phyloP scores from a whole-genome alignment of 345 rosid genomes.

The Acer saccharum region DNA sequence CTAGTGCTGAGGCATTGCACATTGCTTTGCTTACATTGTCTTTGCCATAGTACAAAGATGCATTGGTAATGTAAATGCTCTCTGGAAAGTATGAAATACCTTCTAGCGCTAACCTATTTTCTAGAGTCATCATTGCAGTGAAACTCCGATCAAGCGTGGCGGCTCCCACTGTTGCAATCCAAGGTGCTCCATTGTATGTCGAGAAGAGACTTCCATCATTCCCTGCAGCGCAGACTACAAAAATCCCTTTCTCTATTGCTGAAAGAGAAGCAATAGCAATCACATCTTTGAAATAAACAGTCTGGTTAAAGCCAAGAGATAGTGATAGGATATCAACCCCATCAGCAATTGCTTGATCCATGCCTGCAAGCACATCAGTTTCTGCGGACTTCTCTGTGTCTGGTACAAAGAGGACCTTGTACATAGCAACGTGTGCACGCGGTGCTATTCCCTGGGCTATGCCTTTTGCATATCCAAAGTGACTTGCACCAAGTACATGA shows the following conservation, averaged over 20 bases:
- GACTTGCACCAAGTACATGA: constrained; percentile 23
- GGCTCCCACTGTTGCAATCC: constrained; percentile 51
- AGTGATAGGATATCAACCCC: constrained; percentile 63
- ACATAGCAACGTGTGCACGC: constrained; percentile 40
- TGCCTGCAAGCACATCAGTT: constrained; percentile 62
- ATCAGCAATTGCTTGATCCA: constrained; percentile 74
- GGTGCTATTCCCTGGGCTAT: constrained; percentile 46
- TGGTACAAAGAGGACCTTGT: constrained; percentile 28
- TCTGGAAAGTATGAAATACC: constrained; percentile 40
- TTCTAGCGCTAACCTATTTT: constrained; percentile 17
- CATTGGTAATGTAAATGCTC: constrained; percentile 24
- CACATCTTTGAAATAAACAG: constrained; percentile 34
- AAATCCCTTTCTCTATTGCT: constrained; percentile 49
- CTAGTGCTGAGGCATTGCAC: constrained; percentile 21
- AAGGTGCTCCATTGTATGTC: constrained; percentile 40
- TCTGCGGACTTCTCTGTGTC: constrained; percentile 26
- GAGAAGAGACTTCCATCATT: constrained; percentile 41
- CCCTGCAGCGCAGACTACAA: constrained; percentile 48
- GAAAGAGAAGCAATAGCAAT: constrained; percentile 63
- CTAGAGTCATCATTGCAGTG: constrained; percentile 27
- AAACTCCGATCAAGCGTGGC: constrained; percentile 44
- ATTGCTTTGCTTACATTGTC: constrained; percentile 22
- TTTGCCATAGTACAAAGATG: constrained; percentile 30
- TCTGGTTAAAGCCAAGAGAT: constrained; percentile 45
- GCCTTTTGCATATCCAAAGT: constrained; percentile 44